Evolutionary conservation across 2,329 filamentous ascomycete species (phyloP).

Genomic region (Knufia petricola): DNA sequence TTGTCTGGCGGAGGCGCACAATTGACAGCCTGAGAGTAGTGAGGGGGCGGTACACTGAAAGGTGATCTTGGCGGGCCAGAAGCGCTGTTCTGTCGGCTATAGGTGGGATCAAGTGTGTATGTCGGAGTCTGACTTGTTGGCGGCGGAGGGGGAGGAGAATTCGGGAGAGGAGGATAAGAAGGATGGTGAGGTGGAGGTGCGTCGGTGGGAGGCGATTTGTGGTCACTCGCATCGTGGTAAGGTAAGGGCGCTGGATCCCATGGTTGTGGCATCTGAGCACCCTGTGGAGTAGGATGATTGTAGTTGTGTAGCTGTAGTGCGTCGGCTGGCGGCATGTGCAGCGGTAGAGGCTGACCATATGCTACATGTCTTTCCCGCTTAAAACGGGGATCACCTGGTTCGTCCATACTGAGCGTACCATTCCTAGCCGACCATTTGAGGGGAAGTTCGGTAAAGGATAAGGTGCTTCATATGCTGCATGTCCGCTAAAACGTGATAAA

Average conservation of each 20-base stretch:
- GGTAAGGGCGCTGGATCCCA: conserved; percentile 21
- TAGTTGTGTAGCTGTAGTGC: conserved; percentile 22
- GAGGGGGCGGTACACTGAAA: conserved; percentile 16
- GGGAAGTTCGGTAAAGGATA: neutral
- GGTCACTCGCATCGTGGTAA: conserved; percentile 18
- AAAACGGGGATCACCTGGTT: conserved; percentile 18
- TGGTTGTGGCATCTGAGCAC: conserved; percentile 17
- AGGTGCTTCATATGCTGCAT: neutral
- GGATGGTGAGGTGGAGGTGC: conserved; percentile 15
- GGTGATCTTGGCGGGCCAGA: conserved; percentile 21
- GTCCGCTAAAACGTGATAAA: conserved; percentile 1
- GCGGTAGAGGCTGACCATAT: conserved; percentile 18
- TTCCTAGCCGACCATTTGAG: conserved; percentile 3
- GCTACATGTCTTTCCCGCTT: conserved; percentile 18
- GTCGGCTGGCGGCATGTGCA: conserved; percentile 22
- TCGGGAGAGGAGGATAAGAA: conserved; percentile 13
- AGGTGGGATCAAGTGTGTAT: conserved; percentile 18
- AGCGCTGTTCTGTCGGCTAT: conserved; percentile 21
- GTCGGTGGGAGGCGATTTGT: conserved; percentile 19
- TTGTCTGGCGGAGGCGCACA: conserved; percentile 10
- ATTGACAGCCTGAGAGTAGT: conserved; percentile 20
- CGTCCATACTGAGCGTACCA: conserved; percentile 16
- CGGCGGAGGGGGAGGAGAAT: conserved; percentile 12
- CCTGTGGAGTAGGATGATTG: conserved; percentile 13
- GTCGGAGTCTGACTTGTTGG: conserved; percentile 16